Base-by-base conservation (phyloP, 2,329 filamentous ascomycete genomes). In the Fusarium sp. region DNA sequence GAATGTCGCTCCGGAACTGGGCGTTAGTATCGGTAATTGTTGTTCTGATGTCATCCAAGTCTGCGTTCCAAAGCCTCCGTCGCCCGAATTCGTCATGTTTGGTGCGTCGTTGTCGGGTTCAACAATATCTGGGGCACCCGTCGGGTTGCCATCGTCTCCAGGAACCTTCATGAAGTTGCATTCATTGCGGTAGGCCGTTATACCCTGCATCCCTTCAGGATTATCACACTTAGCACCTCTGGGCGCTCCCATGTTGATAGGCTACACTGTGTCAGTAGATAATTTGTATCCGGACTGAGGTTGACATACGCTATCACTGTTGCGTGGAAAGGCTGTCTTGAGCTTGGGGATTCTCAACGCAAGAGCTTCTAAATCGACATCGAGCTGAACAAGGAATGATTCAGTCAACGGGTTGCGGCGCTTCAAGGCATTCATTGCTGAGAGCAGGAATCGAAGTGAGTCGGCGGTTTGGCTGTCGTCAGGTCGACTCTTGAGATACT, bases 401-500 rank as follows among this genome's bases (percentile, higher is more conserved):
- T 98, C 94, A 0, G 95, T 97, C 50, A 99, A 84, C 0, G 94
- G 94, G 70, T 97, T 98, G 73, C 92, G 92, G 62, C 88, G 88
- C 80, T 97, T 97, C 70, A 98, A 81, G 6, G 93, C 94, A 70
- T 94, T 92, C 90, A 99, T 97, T 7, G 95, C 94, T 21, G 91
- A 90, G 3, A 98, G 86, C 17, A 98, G 85, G 77, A 99, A 98
- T 57, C 94, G 91, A n/a, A 98, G 82, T 0, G 94, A 94, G 57
- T 95, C 91, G 19, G 85, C 89, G 69, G 89, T 92, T 78, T 89
- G 92, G 75, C 85, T 89, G 78, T 98, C 95, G 31, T 95, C 91
- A 1, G 94, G 94, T n/a, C 92, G 87, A 58, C 92, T 96, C 80
- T 97, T 98, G n/a, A 98, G 85, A 75, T 97, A 98, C 77, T 98